These are phyloP conservation scores for Aspergillus homomorphus DNA, from an alignment of 495 filamentous ascomycete species.

Conservation along the genomic window DNA sequence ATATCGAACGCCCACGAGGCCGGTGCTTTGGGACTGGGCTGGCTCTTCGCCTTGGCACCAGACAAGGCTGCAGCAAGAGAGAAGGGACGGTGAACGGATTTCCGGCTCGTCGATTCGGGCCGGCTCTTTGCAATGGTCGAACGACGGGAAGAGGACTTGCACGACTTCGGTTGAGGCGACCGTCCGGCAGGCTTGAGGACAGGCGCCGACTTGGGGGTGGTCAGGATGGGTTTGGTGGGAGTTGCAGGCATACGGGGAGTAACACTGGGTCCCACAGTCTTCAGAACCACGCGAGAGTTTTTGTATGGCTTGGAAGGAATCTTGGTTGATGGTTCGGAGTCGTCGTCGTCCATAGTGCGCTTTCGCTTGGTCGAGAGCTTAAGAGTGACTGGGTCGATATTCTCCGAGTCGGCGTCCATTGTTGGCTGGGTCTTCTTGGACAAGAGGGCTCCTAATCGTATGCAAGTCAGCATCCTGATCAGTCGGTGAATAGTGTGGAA, in stretches of 20 bases:
- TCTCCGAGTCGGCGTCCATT: constrained; percentile 67
- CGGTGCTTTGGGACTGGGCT: constrained; percentile 43
- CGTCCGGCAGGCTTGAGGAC: constrained; percentile 41
- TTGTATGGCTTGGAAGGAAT: constrained; percentile 40
- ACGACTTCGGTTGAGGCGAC: constrained; percentile 35
- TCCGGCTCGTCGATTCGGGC: constrained; percentile 50
- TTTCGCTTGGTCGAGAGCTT: constrained; percentile 65
- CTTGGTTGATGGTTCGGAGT: constrained; percentile 37
- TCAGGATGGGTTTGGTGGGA: constrained; percentile 35
- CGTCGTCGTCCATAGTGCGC: constrained; percentile 50
- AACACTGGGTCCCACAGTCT: constrained; percentile 31
- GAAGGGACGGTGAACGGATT: constrained; percentile 55
- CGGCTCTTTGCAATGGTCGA: constrained; percentile 42
- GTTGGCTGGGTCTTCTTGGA: constrained; percentile 39
- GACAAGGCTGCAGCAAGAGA: constrained; percentile 75
- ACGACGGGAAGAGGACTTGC: constrained; percentile 35
- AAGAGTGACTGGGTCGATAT: constrained; percentile 69
- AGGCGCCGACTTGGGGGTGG: constrained; percentile 35
- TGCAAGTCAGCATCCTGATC: constrained; percentile 6
- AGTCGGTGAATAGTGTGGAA: background rate
- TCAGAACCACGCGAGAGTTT: constrained; percentile 36
- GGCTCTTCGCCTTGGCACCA: constrained; percentile 35
- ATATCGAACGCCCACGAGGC: constrained; percentile 90
- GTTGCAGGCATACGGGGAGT: constrained; percentile 33
- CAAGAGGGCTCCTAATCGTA: constrained; percentile 23